Conservation (phyloP, 441 rosid species). For the Arabidopsis lyrata region DNA sequence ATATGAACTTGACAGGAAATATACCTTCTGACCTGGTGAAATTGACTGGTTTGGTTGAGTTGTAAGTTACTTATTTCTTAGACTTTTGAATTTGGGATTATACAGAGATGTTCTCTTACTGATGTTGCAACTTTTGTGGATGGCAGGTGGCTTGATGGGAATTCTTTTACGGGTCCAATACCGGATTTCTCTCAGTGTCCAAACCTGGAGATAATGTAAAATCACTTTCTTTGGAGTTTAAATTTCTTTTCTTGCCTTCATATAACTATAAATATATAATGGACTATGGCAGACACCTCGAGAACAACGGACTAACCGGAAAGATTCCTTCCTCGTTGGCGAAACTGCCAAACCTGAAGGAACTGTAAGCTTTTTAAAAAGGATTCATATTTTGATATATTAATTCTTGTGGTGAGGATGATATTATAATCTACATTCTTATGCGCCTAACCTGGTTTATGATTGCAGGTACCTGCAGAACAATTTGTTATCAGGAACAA, state of each 20-base stretch:
- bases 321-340: constrained; percentile 74
- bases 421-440: neutral
- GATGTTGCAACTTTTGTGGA: constrained; percentile 30
- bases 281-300: constrained; percentile 73
- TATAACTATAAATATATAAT: neutral
- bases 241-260: constrained; percentile 3
- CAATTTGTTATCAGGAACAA: constrained; percentile 74
- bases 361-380: constrained; percentile 72
- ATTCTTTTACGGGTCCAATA: constrained; percentile 77
- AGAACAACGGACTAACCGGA: constrained; percentile 87
- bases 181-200: constrained; percentile 84
- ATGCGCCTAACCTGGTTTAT: constrained; percentile 40
- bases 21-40: constrained; percentile 74
- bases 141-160: constrained; percentile 92
- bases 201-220: constrained; percentile 80
- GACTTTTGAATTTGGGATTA: constrained; percentile 10
- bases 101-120: constrained; percentile 1
- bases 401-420: neutral
- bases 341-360: constrained; percentile 80
- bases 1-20: constrained; percentile 77
- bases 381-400: neutral
- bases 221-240: neutral
- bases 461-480: constrained; percentile 83
- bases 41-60: constrained; percentile 76
- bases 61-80: constrained; percentile 63